These are phyloP conservation scores for Saccharomycopsis fodiens DNA, from an alignment of 805 yeast species.

Conservation along the genomic window DNA sequence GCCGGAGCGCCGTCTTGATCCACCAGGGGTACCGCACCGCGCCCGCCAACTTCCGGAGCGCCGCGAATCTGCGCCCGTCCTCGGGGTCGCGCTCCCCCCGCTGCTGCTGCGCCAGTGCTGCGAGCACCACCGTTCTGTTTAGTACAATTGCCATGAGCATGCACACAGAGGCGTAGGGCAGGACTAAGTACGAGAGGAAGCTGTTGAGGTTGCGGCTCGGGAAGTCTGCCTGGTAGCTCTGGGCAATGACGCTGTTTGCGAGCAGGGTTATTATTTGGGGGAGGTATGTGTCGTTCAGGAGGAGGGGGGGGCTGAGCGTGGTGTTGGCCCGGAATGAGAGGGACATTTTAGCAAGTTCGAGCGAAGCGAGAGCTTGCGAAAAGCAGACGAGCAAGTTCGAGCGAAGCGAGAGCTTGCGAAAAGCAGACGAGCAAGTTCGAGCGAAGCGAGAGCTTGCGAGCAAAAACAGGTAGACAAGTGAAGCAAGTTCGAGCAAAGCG, in stretches of 20 bases:
- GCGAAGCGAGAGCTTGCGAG: no score
- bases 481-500: no score
- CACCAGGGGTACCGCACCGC: background rate
- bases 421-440: no score
- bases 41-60: background rate
- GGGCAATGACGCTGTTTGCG: slow-evolving; percentile 11
- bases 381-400: no score
- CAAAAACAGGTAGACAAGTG: no score
- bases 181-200: slow-evolving; percentile 36
- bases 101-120: slow-evolving; percentile 36
- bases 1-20: slow-evolving; percentile 1
- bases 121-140: slow-evolving; percentile 52
- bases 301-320: no score
- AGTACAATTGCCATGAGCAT: slow-evolving; percentile 50
- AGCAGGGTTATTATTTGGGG: no score
- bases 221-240: slow-evolving; percentile 15
- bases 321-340: no score
- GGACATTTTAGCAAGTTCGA: no score
- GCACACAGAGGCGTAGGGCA: slow-evolving; percentile 45
- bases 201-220: slow-evolving; percentile 11
- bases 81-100: slow-evolving; percentile 25
- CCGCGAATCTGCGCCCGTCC: background rate
- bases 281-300: no score
- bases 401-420: no score
- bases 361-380: no score